phyloP scores from a whole-genome alignment of 441 rosid species.

The Breynia disticha region DNA sequence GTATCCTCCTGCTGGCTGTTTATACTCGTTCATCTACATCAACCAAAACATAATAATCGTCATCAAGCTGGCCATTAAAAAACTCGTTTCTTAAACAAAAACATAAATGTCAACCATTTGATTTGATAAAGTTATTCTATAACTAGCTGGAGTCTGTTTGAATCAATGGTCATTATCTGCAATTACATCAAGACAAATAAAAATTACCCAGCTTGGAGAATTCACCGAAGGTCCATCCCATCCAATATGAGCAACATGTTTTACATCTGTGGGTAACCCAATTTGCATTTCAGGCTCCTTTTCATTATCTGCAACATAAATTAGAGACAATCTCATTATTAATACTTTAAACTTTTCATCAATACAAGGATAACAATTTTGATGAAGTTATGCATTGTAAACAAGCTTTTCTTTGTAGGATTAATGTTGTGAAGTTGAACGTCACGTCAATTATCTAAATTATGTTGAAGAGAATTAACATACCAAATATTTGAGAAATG shows the following conservation, averaged over 20 bases:
- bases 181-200: neutral
- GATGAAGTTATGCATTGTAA: too few species aligned
- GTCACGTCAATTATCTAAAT: neutral
- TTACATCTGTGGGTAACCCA: slow-evolving; percentile 85
- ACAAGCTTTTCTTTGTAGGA: too few species aligned
- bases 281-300: slow-evolving; percentile 76
- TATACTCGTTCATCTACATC: slow-evolving; percentile 59
- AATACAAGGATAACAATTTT: too few species aligned
- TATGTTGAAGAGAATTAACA: slow-evolving; percentile 5
- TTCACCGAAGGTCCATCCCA: slow-evolving; percentile 72
- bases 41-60: neutral
- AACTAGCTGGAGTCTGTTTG: neutral
- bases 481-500: slow-evolving; percentile 83
- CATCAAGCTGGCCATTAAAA: too few species aligned
- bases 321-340: neutral
- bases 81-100: neutral
- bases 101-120: neutral
- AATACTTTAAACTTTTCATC: too few species aligned
- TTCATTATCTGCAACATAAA: slow-evolving; percentile 47
- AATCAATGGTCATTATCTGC: too few species aligned
- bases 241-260: slow-evolving; percentile 93
- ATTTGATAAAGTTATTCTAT: neutral
- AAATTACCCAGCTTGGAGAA: slow-evolving; percentile 68
- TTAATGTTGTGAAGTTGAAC: too few species aligned
- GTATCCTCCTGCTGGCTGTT: slow-evolving; percentile 19